Evolutionary conservation across 75 land plant genomes (phyloP), one percentile per base, ranked within the genome.

Genomic region (Cunninghamia lanceolata): DNA sequence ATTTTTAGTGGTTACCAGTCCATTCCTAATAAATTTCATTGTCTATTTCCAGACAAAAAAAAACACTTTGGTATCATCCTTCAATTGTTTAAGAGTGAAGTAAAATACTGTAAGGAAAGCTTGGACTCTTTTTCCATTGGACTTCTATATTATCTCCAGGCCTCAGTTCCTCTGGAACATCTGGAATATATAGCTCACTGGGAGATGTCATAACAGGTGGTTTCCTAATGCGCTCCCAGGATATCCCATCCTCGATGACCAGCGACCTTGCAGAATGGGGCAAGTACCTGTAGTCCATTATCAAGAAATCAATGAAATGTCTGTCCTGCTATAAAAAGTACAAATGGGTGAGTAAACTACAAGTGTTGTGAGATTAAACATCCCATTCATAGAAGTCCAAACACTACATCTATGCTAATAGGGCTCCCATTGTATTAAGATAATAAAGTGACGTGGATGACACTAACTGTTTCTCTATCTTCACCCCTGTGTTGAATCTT

Each of bases 141-240:
- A 85, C 84, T 85, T 85, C 86, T 43, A 85, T 85, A 43, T 85
- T n/a, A 75, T 85, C 86, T 35, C 86, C 86, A 38, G 86, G 86
- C 86, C 82, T 85, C 36, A 85, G 43, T 19, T 79, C 85, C 25
- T 43, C 46, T 21, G 21, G 6, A 40, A 39, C 40, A 75, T 85
- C 86, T 14, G 86, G 47, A 80, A 30, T 74, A 77, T 85, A 35
- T 16, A 85, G 6, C 43, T 70, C 82, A 40, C 19, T 25, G 10
- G 86, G 83, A 43, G 84, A 43, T 39, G 45, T 80, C 47, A 19
- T 42, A 32, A 85, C 85, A 73, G 85, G 43, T 6, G 85, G 25
- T 21, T 75, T 43, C 34, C 86, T 66, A 25, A 85, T 43, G 21
- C 84, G 39, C 74, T 28, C 86, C 86, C 86, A 85, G 21, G 84